phyloP scores from a whole-genome alignment of 345 rosid species.

The Gossypioides kirkii region DNA sequence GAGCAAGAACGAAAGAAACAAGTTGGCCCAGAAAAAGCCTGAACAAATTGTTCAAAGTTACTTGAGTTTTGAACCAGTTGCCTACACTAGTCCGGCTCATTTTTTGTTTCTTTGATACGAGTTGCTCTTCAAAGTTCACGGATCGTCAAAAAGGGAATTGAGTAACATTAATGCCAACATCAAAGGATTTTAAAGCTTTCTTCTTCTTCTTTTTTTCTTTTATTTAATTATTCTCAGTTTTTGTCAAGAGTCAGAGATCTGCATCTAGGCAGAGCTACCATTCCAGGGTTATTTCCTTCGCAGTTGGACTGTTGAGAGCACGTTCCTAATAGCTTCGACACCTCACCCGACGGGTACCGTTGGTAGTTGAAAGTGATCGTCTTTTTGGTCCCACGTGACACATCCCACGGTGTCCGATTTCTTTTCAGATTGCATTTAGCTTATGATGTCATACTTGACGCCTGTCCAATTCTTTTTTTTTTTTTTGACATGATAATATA shows the following conservation, averaged over 20 bases:
- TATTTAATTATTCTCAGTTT: too few relatives aligned
- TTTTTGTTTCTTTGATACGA: too few relatives aligned
- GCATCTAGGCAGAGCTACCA: background rate
- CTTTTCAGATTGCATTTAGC: background rate
- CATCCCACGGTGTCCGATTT: background rate
- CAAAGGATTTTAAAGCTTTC: background rate
- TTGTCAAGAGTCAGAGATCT: background rate
- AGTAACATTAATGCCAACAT: background rate
- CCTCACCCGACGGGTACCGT: background rate
- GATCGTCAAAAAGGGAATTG: background rate
- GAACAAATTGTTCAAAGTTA: constrained; percentile 27
- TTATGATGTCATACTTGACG: too few relatives aligned
- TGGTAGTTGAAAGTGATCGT: background rate
- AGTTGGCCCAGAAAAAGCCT: constrained; percentile 42
- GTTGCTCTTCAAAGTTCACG: too few relatives aligned
- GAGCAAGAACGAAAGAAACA: constrained; percentile 42
- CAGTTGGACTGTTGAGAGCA: background rate
- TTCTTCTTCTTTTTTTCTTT: background rate
- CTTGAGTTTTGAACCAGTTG: constrained; percentile 30
- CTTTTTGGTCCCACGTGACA: background rate
- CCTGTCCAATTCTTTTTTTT: too few relatives aligned
- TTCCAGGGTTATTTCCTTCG: background rate
- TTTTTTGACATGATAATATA: too few relatives aligned
- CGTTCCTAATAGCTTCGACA: background rate
- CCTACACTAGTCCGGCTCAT: constrained; percentile 12